Base-by-base conservation (phyloP, 768 basidiomycete genomes). In the Suillus lakei region DNA sequence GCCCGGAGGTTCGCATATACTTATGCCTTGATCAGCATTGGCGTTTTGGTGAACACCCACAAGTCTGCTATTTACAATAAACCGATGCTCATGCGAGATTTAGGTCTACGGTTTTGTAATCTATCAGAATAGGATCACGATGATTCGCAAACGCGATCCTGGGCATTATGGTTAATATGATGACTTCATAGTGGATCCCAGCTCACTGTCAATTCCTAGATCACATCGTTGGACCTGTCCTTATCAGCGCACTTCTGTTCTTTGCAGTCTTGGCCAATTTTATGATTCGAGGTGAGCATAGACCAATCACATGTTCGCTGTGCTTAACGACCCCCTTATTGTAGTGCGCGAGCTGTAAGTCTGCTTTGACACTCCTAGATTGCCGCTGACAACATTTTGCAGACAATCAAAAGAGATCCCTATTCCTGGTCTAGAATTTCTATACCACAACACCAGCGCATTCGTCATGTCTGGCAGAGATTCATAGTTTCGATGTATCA, bases 181-280 rank as follows among this genome's bases (percentile, higher is more conserved):
- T 39, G 39, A 10, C n/a, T 26, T 1, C n/a, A 46, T 53, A n/a
- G 23, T 60, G 18, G 28, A 21, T 18, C 32, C 64, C 34, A 9
- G 32, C 54, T 63, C 41, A 65, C 58, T 30, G 70, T 41, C 16
- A 10, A 23, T 39, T 55, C 60, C 21, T 67, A 97, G 97, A 98
- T 71, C 86, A 89, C 59, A 85, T 96, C 9, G 74, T 84, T 3
- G 98, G 96, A 1, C 98, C 98, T 0, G 73, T 98, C 28, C 64
- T 96, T 38, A 88, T 99, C 58, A 95, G 92, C 71, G 79, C 85
- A 7, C 81, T 91, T 15, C 86, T 99, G 18, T 99, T 99, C 81
- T 77, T 90, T 54, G 98, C 95, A 9, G 85, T 99, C 9, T 84
- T 97, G 34, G 84, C 88, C 56, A 98, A 98, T 78, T 98, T 98